Percentiles rank a stretch among this genome's conserved stretches.
Conservation (phyloP, 2,329 filamentous ascomycete genomes). For the Aspergillus melleus region DNA sequence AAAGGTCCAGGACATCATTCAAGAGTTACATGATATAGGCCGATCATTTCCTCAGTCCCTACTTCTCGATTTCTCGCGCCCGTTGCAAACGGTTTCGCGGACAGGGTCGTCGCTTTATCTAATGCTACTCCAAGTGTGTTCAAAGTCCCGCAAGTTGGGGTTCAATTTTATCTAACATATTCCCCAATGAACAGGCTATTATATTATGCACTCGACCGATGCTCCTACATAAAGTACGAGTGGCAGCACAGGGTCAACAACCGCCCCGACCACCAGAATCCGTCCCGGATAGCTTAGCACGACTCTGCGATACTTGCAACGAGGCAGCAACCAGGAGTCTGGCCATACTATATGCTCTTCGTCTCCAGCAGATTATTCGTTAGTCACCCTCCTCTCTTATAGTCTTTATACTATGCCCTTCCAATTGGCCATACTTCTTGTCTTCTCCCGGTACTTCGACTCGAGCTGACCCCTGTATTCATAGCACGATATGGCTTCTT, state of each 20-base stretch:
- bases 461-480: neutral
- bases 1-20: slow-evolving; percentile 18
- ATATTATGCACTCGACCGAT: slow-evolving; percentile 24
- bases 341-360: slow-evolving; percentile 18
- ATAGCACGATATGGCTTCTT: slow-evolving; percentile 23
- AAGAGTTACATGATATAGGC: slow-evolving; percentile 17
- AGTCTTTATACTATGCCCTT: no score
- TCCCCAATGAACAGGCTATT: slow-evolving; percentile 11
- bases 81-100: slow-evolving; percentile 16
- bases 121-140: slow-evolving; percentile 22
- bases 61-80: slow-evolving; percentile 17
- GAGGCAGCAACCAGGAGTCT: slow-evolving; percentile 23
- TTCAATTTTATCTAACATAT: no score
- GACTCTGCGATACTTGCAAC: slow-evolving; percentile 21
- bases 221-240: slow-evolving; percentile 16
- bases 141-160: neutral
- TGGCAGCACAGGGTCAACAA: slow-evolving; percentile 11
- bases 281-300: slow-evolving; percentile 6
- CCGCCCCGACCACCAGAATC: slow-evolving; percentile 1
- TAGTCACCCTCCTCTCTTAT: neutral
- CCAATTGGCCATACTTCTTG: no score
- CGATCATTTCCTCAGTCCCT: slow-evolving; percentile 17
- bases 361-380: slow-evolving; percentile 18
- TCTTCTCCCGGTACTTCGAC: no score
- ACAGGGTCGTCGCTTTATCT: slow-evolving; percentile 22